Evolutionary conservation across 2,329 filamentous ascomycete genomes (phyloP).

Genomic region (Nothomitra cinnamomea): DNA sequence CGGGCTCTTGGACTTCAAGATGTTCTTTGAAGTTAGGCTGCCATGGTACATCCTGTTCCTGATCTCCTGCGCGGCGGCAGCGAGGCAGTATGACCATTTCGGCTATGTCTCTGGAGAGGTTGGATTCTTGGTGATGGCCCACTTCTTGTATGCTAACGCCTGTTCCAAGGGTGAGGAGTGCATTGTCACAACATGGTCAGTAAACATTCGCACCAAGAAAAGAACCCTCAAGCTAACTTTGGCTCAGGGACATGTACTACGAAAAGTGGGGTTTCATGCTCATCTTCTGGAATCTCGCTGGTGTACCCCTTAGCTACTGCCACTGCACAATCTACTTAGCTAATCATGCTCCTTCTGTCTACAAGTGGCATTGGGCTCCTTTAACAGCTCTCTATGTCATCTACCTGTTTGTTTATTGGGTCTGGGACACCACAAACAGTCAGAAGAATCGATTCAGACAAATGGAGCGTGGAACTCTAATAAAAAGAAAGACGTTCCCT

Average conservation of each 20-base stretch:
- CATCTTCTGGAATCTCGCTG: conserved; percentile 92
- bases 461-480: conserved; percentile 52
- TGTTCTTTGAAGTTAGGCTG: conserved; percentile 88
- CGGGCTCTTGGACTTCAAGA: conserved; percentile 74
- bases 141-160: conserved; percentile 83
- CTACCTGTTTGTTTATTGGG: conserved; percentile 77
- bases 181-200: conserved; percentile 68
- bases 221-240: neutral
- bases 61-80: conserved; percentile 56
- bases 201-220: neutral
- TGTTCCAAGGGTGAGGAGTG: conserved; percentile 85
- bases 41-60: conserved; percentile 86
- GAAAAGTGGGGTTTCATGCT: conserved; percentile 98
- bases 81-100: conserved; percentile 68
- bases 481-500: conserved; percentile 66
- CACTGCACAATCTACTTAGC: conserved; percentile 85
- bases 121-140: conserved; percentile 68
- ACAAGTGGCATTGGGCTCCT: conserved; percentile 56
- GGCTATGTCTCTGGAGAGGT: conserved; percentile 80
- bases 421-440: conserved; percentile 83
- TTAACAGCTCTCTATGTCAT: conserved; percentile 45
- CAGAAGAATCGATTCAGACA: conserved; percentile 89
- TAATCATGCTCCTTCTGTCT: conserved; percentile 61
- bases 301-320: conserved; percentile 81
- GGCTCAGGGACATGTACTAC: conserved; percentile 74